Evolutionary conservation across 768 basidiomycete genomes (phyloP).

Genomic region (Trametopsis cervina): DNA sequence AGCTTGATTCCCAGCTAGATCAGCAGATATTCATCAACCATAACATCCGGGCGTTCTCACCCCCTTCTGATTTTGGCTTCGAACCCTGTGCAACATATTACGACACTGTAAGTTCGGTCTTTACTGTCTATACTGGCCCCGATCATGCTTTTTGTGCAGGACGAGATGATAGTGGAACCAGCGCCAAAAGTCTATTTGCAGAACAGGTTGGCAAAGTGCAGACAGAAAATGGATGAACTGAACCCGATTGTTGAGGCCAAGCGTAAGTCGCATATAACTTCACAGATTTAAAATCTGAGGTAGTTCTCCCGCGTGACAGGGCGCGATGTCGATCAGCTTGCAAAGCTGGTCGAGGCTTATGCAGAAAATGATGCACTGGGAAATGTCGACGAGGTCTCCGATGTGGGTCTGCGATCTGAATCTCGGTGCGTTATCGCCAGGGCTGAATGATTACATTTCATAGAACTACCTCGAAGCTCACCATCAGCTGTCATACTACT

Average conservation of each 20-base stretch:
- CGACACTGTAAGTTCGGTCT: slow-evolving; percentile 50
- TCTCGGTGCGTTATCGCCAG: slow-evolving; percentile 8
- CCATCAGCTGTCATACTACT: slow-evolving; percentile 50
- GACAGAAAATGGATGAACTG: slow-evolving; percentile 58
- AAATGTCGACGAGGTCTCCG: slow-evolving; percentile 35
- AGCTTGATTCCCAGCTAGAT: slow-evolving; percentile 52
- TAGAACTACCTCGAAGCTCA: slow-evolving; percentile 59
- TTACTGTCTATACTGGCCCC: background rate
- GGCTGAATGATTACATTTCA: background rate
- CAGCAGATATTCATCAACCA: slow-evolving; percentile 67
- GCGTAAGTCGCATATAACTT: slow-evolving; percentile 36
- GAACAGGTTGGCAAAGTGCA: slow-evolving; percentile 60
- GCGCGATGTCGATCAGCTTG: slow-evolving; percentile 46
- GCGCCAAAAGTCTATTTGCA: slow-evolving; percentile 75
- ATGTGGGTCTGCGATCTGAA: slow-evolving; percentile 14
- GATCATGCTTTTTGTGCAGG: slow-evolving; percentile 27
- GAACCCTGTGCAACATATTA: slow-evolving; percentile 72
- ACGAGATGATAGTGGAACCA: slow-evolving; percentile 55
- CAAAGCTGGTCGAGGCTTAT: slow-evolving; percentile 40
- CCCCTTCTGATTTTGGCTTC: slow-evolving; percentile 64
- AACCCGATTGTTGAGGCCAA: slow-evolving; percentile 50
- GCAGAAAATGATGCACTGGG: slow-evolving; percentile 43
- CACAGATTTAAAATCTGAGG: background rate
- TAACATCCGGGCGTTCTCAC: slow-evolving; percentile 58
- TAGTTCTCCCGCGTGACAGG: slow-evolving; percentile 28